These are phyloP conservation scores for Pseudoneurospora amorphoporcata DNA, from an alignment of 495 filamentous ascomycete genomes.

Conservation along the genomic window DNA sequence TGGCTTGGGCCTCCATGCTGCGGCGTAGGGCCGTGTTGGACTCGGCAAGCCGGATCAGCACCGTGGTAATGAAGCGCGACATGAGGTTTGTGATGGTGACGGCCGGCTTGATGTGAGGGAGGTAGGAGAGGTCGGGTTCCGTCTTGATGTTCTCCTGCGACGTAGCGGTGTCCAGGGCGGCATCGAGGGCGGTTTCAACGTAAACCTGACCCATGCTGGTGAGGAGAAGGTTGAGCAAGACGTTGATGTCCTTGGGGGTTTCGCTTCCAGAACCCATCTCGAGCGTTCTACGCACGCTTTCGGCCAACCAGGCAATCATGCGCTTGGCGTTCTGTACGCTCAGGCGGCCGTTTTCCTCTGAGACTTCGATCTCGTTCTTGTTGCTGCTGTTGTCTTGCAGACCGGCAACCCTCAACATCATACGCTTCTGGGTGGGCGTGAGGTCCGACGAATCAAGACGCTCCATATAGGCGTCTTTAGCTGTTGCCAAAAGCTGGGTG, in stretches of 20 bases:
- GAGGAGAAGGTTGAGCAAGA: constrained; percentile 73
- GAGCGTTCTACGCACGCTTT: constrained; percentile 85
- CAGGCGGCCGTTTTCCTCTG: constrained; percentile 76
- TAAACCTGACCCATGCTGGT: constrained; percentile 89
- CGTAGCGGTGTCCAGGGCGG: constrained; percentile 62
- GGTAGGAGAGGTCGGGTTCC: constrained; percentile 82
- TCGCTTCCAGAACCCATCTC: constrained; percentile 80
- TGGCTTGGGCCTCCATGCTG: constrained; percentile 80
- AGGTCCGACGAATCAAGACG: constrained; percentile 78
- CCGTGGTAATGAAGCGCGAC: constrained; percentile 77
- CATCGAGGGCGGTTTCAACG: constrained; percentile 86
- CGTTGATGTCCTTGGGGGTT: constrained; percentile 88
- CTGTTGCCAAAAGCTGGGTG: constrained; percentile 69
- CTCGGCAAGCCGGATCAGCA: constrained; percentile 81
- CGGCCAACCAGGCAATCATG: constrained; percentile 96
- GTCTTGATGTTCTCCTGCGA: constrained; percentile 65
- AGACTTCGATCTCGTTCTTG: constrained; percentile 74
- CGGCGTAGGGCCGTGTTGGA: constrained; percentile 81
- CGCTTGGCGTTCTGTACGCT: constrained; percentile 80
- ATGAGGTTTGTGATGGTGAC: constrained; percentile 89
- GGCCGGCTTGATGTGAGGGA: constrained; percentile 64
- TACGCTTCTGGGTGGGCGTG: constrained; percentile 69
- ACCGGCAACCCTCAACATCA: constrained; percentile 76
- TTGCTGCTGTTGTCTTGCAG: constrained; percentile 44
- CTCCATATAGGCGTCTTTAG: constrained; percentile 75